These are phyloP conservation scores for Daldinia concentrica DNA, from an alignment of 495 filamentous ascomycete species.

Conservation along the genomic window DNA sequence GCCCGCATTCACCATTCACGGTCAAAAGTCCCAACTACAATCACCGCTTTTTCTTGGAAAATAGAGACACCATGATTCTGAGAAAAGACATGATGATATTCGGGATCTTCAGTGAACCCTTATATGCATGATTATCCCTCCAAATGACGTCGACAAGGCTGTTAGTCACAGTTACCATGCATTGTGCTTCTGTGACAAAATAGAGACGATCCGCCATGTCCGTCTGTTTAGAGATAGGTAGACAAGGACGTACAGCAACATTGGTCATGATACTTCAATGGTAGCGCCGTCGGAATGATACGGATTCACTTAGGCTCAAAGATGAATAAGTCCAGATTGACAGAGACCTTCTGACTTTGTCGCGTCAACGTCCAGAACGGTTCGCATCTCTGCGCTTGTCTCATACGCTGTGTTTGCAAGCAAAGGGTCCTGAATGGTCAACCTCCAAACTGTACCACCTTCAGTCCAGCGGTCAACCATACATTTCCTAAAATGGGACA, in stretches of 20 bases:
- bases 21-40: neutral
- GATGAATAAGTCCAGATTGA: slow-evolving; percentile 18
- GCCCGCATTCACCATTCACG: neutral
- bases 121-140: slow-evolving; percentile 4
- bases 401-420: slow-evolving; percentile 42
- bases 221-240: neutral
- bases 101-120: slow-evolving; percentile 11
- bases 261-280: neutral
- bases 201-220: slow-evolving; percentile 4
- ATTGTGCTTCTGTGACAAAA: slow-evolving; percentile 10
- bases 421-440: slow-evolving; percentile 29
- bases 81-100: neutral
- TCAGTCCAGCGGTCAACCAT: slow-evolving; percentile 37
- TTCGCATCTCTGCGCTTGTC: slow-evolving; percentile 33
- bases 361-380: slow-evolving; percentile 22
- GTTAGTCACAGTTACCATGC: slow-evolving; percentile 1
- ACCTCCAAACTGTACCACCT: slow-evolving; percentile 28
- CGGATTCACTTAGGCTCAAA: slow-evolving; percentile 5
- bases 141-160: slow-evolving; percentile 10
- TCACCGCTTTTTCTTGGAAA: neutral
- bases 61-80: neutral
- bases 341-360: slow-evolving; percentile 4
- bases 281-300: slow-evolving; percentile 24
- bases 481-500: slow-evolving; percentile 23
- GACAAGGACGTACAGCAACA: slow-evolving; percentile 9